phyloP scores from a whole-genome alignment of 1,284 basidiomycete genomes.

The Xerocomus amazonicus region DNA sequence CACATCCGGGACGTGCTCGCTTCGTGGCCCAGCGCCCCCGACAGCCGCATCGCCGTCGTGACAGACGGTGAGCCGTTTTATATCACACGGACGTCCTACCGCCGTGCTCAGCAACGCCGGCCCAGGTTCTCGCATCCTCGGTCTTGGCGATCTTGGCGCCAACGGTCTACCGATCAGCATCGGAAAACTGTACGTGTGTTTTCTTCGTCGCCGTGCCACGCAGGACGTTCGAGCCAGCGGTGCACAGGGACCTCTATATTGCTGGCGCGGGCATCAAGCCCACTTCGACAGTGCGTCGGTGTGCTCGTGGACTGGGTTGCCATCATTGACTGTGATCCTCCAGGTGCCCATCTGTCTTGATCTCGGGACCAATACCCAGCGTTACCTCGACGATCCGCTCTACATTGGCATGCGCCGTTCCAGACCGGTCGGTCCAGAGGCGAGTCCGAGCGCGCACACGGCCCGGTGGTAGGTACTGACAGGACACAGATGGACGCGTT shows the following conservation, averaged over 20 bases:
- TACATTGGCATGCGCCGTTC: slow-evolving; percentile 72
- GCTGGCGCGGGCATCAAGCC: slow-evolving; percentile 65
- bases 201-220: background rate
- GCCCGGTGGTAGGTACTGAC: background rate
- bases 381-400: slow-evolving; percentile 72
- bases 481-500: slow-evolving; percentile 61
- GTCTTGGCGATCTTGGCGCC: slow-evolving; percentile 76
- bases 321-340: background rate
- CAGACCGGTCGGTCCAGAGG: slow-evolving; percentile 52
- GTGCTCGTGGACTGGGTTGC: background rate
- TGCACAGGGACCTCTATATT: slow-evolving; percentile 63
- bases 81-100: background rate
- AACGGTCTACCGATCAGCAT: slow-evolving; percentile 77
- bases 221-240: background rate
- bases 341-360: slow-evolving; percentile 69
- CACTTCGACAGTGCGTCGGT: slow-evolving; percentile 41
- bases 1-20: slow-evolving; percentile 57
- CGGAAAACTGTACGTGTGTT: slow-evolving; percentile 64
- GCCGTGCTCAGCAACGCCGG: background rate
- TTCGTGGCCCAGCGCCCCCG: slow-evolving; percentile 52
- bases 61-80: slow-evolving; percentile 56
- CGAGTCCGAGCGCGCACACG: slow-evolving; percentile 9
- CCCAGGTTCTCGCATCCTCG: slow-evolving; percentile 71
- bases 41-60: slow-evolving; percentile 68
- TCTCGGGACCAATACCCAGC: slow-evolving; percentile 77